Evolutionary conservation across 208 protist species (phyloP).

Genomic region (Trypanosoma caninum): DNA sequence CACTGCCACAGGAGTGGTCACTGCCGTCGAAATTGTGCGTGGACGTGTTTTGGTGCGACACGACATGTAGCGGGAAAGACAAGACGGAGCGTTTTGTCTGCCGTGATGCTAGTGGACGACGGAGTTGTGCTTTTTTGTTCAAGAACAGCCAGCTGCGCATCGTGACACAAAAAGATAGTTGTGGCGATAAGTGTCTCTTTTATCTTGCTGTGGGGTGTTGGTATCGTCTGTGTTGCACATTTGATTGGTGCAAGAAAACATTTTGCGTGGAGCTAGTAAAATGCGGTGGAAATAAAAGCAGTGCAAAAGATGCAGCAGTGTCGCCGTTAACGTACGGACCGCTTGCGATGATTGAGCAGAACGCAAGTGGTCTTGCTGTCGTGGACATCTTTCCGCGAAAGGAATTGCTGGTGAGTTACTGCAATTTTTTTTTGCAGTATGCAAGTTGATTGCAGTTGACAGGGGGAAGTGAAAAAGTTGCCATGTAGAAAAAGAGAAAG

Average conservation of each 20-base stretch:
- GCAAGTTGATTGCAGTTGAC: background rate
- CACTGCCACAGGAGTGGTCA: background rate
- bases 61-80: background rate
- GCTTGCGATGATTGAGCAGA: conserved; percentile 21
- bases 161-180: background rate
- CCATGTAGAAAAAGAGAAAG: background rate
- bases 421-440: conserved; percentile 28
- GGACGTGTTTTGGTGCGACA: conserved; percentile 19
- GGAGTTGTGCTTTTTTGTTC: conserved; percentile 27
- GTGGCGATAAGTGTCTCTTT: background rate
- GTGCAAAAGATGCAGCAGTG: background rate
- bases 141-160: conserved; percentile 16
- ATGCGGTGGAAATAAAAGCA: background rate
- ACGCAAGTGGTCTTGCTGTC: conserved; percentile 18
- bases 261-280: conserved; percentile 16
- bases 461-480: background rate
- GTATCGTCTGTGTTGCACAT: conserved; percentile 17
- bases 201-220: conserved; percentile 15
- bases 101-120: conserved; percentile 25
- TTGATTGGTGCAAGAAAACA: conserved; percentile 24
- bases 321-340: background rate
- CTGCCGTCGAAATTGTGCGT: conserved; percentile 6
- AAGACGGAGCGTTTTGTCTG: conserved; percentile 22
- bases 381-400: conserved; percentile 37
- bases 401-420: conserved; percentile 39